Conservation (phyloP, 805 yeast genomes). For the Suhomyces pyralidae region DNA sequence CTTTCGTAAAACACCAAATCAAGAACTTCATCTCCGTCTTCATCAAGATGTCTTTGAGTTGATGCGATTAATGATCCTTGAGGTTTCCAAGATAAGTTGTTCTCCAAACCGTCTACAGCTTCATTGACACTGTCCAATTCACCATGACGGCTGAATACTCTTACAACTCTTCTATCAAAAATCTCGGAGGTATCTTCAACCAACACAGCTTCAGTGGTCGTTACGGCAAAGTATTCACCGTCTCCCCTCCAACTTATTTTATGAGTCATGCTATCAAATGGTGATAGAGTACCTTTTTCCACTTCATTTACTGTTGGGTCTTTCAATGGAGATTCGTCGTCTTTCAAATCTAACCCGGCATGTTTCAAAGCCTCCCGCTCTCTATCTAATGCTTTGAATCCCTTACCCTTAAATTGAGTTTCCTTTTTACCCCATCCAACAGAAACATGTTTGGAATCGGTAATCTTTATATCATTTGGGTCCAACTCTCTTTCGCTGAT, state of each 20-base stretch:
- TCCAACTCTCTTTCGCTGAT: constrained; percentile 60
- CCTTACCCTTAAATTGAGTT: constrained; percentile 94
- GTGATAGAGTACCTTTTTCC: constrained; percentile 64
- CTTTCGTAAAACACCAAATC: constrained; percentile 81
- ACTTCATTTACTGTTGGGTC: constrained; percentile 86
- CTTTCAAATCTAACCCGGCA: constrained; percentile 67
- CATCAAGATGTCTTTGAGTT: constrained; percentile 62
- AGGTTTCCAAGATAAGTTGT: constrained; percentile 80
- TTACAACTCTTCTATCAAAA: constrained; percentile 64
- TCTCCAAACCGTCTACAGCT: constrained; percentile 81
- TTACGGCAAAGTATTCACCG: constrained; percentile 74
- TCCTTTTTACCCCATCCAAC: constrained; percentile 99
- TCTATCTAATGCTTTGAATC: constrained; percentile 77
- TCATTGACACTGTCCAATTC: constrained; percentile 78
- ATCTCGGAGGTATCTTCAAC: constrained; percentile 37
- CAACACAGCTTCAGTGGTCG: constrained; percentile 53
- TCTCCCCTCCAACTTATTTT: constrained; percentile 94
- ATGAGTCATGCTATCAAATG: constrained; percentile 47
- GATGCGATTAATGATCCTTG: constrained; percentile 85
- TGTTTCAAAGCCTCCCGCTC: constrained; percentile 52
- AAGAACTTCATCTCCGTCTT: constrained; percentile 45
- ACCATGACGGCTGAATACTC: constrained; percentile 83
- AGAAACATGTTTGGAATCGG: constrained; percentile 76
- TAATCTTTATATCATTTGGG: constrained; percentile 56
- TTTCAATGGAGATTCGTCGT: constrained; percentile 53